Conservation (phyloP, 345 rosid species). For the Aquilaria yunnanensis region DNA sequence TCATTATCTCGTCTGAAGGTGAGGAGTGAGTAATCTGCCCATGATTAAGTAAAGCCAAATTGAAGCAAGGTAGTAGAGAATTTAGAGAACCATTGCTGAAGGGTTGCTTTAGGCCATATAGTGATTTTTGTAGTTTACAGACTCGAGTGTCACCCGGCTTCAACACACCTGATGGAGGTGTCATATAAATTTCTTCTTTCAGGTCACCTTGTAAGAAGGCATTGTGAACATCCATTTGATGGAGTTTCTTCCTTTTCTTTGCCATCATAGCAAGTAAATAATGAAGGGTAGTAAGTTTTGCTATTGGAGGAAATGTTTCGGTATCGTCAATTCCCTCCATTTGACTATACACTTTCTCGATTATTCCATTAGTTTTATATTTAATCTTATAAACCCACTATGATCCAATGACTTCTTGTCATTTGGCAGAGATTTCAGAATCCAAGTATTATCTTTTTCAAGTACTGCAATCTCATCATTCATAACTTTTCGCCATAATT, state of each 20-base stretch:
- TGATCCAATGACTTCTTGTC: not conserved
- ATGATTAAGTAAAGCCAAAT: not conserved
- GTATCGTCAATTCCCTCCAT: not conserved
- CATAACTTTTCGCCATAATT: not conserved
- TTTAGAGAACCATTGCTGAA: not conserved
- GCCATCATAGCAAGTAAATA: not conserved
- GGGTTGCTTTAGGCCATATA: not conserved
- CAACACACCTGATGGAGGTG: too few species aligned
- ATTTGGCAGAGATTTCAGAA: not conserved
- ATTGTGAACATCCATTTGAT: not conserved
- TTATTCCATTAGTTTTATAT: not conserved
- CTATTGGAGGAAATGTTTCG: not conserved
- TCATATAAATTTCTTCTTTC: conserved; percentile 2
- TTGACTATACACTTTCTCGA: not conserved
- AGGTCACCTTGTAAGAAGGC: conserved; percentile 1
- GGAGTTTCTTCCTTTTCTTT: not conserved
- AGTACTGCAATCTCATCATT: not conserved
- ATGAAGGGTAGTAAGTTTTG: not conserved
- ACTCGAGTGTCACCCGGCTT: too few species aligned
- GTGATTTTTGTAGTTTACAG: not conserved
- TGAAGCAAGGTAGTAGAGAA: not conserved
- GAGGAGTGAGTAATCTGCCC: not conserved
- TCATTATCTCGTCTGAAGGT: not conserved
- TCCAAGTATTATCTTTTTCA: not conserved
- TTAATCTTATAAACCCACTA: not conserved